These are phyloP conservation scores for Golovinomyces cichoracearum DNA, from an alignment of 2,329 filamentous ascomycete species.

Conservation along the genomic window DNA sequence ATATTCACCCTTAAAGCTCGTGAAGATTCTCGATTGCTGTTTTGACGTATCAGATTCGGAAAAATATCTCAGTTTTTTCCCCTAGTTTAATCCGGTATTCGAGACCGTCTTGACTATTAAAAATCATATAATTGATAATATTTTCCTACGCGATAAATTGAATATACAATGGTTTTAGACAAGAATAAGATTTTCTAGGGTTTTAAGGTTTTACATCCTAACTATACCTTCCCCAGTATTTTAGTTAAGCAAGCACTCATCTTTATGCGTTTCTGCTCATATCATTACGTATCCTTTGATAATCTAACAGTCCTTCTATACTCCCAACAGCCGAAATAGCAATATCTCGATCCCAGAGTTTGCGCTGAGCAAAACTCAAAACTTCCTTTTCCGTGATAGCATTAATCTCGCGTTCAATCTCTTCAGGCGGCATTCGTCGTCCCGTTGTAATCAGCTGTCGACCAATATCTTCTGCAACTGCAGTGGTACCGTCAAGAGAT, in stretches of 20 bases:
- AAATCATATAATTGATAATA: no score
- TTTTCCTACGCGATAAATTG: no score
- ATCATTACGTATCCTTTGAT: conserved; percentile 54
- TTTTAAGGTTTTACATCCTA: no score
- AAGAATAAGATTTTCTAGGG: no score
- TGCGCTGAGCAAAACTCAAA: conserved; percentile 83
- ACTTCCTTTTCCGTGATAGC: conserved; percentile 84
- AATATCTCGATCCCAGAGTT: conserved; percentile 92
- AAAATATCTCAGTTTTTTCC: no score
- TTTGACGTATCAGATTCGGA: no score
- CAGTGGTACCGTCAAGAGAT: conserved; percentile 88
- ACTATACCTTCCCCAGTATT: conserved; percentile 4
- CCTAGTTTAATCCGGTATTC: no score
- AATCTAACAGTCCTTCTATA: conserved; percentile 62
- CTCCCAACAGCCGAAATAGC: conserved; percentile 78
- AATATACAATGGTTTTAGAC: no score
- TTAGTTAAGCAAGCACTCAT: no score
- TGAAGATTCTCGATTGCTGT: no score
- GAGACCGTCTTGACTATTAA: no score
- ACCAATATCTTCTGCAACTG: conserved; percentile 92
- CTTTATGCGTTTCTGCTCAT: conserved; percentile 48
- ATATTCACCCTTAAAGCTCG: no score
- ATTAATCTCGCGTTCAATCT: conserved; percentile 82
- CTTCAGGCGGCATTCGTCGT: conserved; percentile 65
- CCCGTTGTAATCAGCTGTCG: conserved; percentile 96